Base-by-base conservation (phyloP, 192 early-diverging fungal species). In the Chytriomyces sp. region DNA sequence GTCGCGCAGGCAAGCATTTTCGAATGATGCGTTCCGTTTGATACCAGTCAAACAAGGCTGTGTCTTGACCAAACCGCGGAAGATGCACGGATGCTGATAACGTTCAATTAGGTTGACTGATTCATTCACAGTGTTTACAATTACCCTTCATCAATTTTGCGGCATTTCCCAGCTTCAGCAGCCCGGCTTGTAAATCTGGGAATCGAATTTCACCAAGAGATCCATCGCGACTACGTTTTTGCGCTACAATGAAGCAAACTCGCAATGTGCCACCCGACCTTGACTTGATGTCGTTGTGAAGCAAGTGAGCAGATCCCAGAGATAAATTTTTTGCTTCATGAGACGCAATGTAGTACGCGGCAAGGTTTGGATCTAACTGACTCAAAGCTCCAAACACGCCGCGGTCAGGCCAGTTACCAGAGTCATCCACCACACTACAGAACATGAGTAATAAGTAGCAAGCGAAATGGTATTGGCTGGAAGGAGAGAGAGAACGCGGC, bases 11-110 rank as follows among this genome's bases (percentile, higher is more conserved):
- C 17, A 74, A 28, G 30, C 52, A 52, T 33, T 74, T 74, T 37
- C 73, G 73, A 66, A 74, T 64, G 12, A 74, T 74, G 4, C 73
- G 61, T 41, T 74, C 73, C 38, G 73, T 74, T 58, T 74, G 12
- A 39, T 74, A 74, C 73, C 73, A 74, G 31, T 74, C 73, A 39
- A 74, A 74, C 17, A 62, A 62, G 40, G 73, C 54, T 26, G 63
- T 74, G 4, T 17, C 55, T 39, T 74, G 63, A 4, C 73, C 73
- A 58, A 74, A 64, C 5, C 73, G 61, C 1, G 73, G 63, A 14
- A 74, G 32, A 58, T 74, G 73, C 10, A 74, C 63, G 33, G 73
- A 66, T 28, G 73, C 73, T 74, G 30, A 8, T 10, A 8, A 36
- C 8, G 25, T 55, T 39, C 1, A 58, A 32, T 40, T 7, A 3